Conservation (phyloP, 305 asterid genomes). For the Fraxinus sp. region DNA sequence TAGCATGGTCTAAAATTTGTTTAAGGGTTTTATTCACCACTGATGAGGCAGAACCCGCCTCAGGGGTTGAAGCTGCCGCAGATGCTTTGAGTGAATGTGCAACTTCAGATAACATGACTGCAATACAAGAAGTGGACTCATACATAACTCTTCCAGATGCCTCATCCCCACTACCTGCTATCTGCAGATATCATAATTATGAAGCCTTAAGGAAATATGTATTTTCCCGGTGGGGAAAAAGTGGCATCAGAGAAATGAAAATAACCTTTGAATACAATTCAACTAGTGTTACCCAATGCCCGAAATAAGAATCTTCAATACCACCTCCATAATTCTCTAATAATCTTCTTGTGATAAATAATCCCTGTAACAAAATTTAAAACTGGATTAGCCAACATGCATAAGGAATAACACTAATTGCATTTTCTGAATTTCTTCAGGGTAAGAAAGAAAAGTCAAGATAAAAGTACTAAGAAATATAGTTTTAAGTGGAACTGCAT, state of each 20-base stretch:
- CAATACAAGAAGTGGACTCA: conserved; percentile 84
- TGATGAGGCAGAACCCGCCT: conserved; percentile 41
- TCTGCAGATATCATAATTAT: conserved; percentile 46
- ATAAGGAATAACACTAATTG: conserved; percentile 19
- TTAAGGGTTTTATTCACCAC: conserved; percentile 48
- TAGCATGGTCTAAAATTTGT: conserved; percentile 70
- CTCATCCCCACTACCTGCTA: conserved; percentile 60
- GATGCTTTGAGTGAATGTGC: conserved; percentile 73
- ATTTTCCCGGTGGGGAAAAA: conserved; percentile 19
- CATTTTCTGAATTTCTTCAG: conserved; percentile 24
- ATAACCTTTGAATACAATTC: conserved; percentile 81
- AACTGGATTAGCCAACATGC: conserved; percentile 25
- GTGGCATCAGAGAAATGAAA: conserved; percentile 24
- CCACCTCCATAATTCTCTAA: conserved; percentile 62
- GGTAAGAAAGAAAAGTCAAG: conserved; percentile 12
- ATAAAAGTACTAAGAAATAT: conserved; percentile 10
- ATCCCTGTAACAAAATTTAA: conserved; percentile 58
- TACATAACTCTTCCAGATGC: conserved; percentile 71
- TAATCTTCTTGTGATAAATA: conserved; percentile 66
- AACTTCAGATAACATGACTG: conserved; percentile 69
- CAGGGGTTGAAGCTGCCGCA: conserved; percentile 48
- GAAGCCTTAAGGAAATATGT: conserved; percentile 27
- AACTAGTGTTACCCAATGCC: conserved; percentile 72
- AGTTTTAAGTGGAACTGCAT: conserved; percentile 7
- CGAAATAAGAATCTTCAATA: conserved; percentile 51